Percentiles rank a stretch among this genome's conserved stretches.
These are phyloP conservation scores for Neurospora sp. DNA, from an alignment of 495 filamentous ascomycete species.

Conservation along the genomic window DNA sequence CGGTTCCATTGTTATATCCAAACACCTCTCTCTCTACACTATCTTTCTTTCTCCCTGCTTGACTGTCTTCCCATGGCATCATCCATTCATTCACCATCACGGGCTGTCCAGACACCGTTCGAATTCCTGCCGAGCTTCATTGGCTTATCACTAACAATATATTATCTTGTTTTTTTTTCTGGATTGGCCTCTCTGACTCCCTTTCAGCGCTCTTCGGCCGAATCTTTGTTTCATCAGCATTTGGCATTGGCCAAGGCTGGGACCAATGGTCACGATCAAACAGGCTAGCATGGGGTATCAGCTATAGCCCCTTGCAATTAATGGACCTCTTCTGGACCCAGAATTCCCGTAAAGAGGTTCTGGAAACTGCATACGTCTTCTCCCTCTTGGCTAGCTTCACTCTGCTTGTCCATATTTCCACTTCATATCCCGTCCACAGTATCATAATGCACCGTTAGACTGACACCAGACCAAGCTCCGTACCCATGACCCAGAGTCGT, in stretches of 20 bases:
- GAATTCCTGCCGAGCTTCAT: neutral
- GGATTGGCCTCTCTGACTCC: neutral
- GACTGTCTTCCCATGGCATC: neutral
- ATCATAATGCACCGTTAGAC: neutral
- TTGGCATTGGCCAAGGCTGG: neutral
- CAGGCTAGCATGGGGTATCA: neutral
- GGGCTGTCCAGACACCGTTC: neutral
- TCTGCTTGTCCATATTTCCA: neutral
- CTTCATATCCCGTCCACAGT: neutral
- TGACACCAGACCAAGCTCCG: neutral
- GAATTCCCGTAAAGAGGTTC: neutral
- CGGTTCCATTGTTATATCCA: neutral
- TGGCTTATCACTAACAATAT: neutral
- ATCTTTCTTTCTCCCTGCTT: neutral
- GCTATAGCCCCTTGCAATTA: neutral
- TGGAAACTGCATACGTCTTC: neutral
- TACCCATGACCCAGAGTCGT: neutral
- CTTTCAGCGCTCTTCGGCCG: neutral
- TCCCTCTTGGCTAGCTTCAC: neutral
- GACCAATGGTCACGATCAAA: neutral
- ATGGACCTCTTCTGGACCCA: neutral
- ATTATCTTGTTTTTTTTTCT: neutral
- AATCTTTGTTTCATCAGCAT: neutral
- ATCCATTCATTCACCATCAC: neutral
- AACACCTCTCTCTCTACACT: neutral